Evolutionary conservation across 202 grass and related monocot genomes (phyloP).

Genomic region (Carex arenaria): DNA sequence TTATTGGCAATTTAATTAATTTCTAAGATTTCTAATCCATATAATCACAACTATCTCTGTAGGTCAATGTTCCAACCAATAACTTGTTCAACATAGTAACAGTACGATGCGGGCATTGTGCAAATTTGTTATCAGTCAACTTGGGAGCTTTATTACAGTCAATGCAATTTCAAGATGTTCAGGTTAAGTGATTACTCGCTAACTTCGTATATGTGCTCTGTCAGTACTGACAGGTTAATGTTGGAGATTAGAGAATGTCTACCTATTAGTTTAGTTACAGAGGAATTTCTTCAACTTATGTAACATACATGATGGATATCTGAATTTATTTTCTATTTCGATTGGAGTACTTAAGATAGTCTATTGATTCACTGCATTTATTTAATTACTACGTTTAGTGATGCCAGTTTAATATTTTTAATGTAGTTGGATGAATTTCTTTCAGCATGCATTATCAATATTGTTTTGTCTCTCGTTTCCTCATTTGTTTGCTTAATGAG

Average conservation of each 20-base stretch:
- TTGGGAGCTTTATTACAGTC: slow-evolving; percentile 56
- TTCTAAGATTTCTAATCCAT: neutral
- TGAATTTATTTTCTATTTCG: neutral
- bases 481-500: neutral
- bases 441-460: neutral
- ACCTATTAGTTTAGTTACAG: neutral
- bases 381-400: neutral
- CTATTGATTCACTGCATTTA: neutral
- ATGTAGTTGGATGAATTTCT: neutral
- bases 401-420: neutral
- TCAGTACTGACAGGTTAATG: neutral
- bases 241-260: neutral
- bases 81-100: slow-evolving; percentile 75
- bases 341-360: neutral
- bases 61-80: slow-evolving; percentile 89
- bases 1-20: neutral
- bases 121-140: slow-evolving; percentile 80
- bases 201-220: neutral
- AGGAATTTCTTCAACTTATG: neutral
- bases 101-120: slow-evolving; percentile 85
- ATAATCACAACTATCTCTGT: slow-evolving; percentile 6
- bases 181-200: slow-evolving; percentile 35
- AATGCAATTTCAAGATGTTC: slow-evolving; percentile 47
- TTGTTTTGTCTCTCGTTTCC: neutral
- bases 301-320: neutral